Conservation (phyloP, 495 filamentous ascomycete genomes). For the Rhypophila decipiens region DNA sequence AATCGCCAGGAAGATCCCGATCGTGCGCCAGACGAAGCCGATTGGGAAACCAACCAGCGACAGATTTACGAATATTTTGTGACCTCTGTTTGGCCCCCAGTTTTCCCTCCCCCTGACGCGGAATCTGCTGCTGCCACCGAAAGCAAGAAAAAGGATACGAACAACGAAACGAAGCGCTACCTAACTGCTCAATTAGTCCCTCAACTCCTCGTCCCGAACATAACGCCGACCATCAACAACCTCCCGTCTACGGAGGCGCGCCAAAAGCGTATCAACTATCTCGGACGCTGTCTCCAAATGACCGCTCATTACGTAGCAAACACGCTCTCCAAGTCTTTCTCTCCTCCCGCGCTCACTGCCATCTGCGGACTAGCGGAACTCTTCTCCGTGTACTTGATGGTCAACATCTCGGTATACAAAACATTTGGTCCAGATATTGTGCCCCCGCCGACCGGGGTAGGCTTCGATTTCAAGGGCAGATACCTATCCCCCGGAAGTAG, state of each 20-base stretch:
- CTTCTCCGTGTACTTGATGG: slow-evolving; percentile 1
- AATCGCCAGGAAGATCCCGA: slow-evolving; percentile 4
- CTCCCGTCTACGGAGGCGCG: background rate
- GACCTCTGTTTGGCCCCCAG: too few species aligned
- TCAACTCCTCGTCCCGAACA: background rate
- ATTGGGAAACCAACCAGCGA: background rate
- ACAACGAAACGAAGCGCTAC: background rate
- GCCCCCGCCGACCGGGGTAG: background rate
- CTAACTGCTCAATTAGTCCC: background rate
- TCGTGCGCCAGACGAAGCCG: background rate
- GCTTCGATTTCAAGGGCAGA: slow-evolving; percentile 8
- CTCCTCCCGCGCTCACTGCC: slow-evolving; percentile 9
- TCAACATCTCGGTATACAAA: background rate
- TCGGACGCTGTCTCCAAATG: slow-evolving; percentile 6
- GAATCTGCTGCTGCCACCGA: too few species aligned
- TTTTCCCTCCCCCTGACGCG: too few species aligned
- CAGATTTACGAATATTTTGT: slow-evolving; percentile 3
- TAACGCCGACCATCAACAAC: background rate
- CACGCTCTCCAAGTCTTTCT: slow-evolving; percentile 4
- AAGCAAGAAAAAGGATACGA: background rate
- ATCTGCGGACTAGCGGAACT: slow-evolving; percentile 15
- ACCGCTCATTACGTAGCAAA: slow-evolving; percentile 2
- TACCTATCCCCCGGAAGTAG: background rate
- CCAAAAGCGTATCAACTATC: slow-evolving; percentile 3
- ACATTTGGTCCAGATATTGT: background rate